Base-by-base conservation (phyloP, 1,284 basidiomycete species). In the Coniferiporia sulphurascens region DNA sequence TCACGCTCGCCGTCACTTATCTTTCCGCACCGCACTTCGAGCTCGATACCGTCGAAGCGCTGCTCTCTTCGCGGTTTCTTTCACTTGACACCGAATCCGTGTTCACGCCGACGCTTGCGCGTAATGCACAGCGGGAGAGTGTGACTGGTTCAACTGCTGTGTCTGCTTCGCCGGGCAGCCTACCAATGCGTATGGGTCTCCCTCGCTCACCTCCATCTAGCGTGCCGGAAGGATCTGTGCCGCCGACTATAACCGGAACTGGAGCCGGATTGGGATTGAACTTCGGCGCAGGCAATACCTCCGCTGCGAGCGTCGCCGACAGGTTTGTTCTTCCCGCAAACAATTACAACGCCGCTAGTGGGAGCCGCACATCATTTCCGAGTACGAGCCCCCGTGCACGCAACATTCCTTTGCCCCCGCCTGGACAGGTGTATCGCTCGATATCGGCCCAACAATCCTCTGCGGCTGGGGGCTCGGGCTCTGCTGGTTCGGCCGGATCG, bases 61-160 rank as follows among this genome's bases (percentile, higher is more conserved):
- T 91, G 2, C 75, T 91, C 10, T 87, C 85, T 1, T 86, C 84
- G 3, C 76, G 83, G n/a, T 87, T 91, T 67, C 75, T 87, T 32
- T 84, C 82, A 1, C 76, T 83, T 77, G 74, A 81, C 55, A 78
- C 76, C 65, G 77, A 85, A 35, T 79, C 72, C 0, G 78, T 80
- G 36, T 86, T 86, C 65, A 83, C 83, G 7, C 85, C 85, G 0
- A 89, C 86, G 0, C 74, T 88, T 13, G 71, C 65, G 15, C 61
- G 65, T 13, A 62, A 55, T 34, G 80, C 75, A 76, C 79, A 81
- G 63, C 73, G 79, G 13, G 77, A 81, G 55, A 78, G 32, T 65
- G 79, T 41, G 9, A 15, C 15, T 8, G 38, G 38, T 15, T 41
- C 38, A 10, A 41, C 38, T 12, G 15, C 38, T 41, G 38, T 58